Evolutionary conservation across 345 rosid species (phyloP).

Genomic region (Gossypium mustelinum): DNA sequence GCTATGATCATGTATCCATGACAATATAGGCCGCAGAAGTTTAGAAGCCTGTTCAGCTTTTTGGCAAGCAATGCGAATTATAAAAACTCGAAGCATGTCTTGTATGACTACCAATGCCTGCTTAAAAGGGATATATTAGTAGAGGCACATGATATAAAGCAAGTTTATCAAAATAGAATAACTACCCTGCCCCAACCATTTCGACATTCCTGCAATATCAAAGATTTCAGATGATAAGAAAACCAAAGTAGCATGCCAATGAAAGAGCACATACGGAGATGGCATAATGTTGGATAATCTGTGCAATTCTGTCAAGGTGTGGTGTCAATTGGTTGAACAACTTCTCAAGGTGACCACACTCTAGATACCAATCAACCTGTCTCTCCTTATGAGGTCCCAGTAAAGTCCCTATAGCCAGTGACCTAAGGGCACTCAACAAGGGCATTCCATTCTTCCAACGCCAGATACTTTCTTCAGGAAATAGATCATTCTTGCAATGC

Average conservation of each 20-base stretch:
- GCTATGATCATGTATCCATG: conserved; percentile 48
- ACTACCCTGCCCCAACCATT: neutral
- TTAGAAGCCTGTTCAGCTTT: conserved; percentile 65
- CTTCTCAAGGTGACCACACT: conserved; percentile 63
- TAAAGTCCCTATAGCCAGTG: conserved; percentile 74
- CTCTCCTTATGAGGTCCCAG: conserved; percentile 82
- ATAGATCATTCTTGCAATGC: conserved; percentile 69
- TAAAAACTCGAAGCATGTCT: conserved; percentile 94
- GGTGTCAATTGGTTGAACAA: conserved; percentile 72
- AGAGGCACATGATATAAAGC: conserved; percentile 13
- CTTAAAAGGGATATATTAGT: conserved; percentile 19
- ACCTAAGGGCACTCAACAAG: conserved; percentile 75
- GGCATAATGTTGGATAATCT: conserved; percentile 83
- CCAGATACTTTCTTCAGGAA: conserved; percentile 92
- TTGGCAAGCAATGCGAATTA: conserved; percentile 74
- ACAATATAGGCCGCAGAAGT: conserved; percentile 70
- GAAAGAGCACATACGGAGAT: conserved; percentile 67
- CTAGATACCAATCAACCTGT: conserved; percentile 87
- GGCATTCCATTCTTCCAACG: conserved; percentile 95
- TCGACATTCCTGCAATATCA: conserved; percentile 8
- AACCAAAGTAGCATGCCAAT: neutral
- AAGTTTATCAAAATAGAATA: conserved; percentile 1
- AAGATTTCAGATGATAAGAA: conserved; percentile 21
- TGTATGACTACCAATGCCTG: conserved; percentile 85
- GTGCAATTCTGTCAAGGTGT: conserved; percentile 79